These are phyloP conservation scores for Haplographium delicatum DNA, from an alignment of 495 filamentous ascomycete genomes.

Conservation along the genomic window DNA sequence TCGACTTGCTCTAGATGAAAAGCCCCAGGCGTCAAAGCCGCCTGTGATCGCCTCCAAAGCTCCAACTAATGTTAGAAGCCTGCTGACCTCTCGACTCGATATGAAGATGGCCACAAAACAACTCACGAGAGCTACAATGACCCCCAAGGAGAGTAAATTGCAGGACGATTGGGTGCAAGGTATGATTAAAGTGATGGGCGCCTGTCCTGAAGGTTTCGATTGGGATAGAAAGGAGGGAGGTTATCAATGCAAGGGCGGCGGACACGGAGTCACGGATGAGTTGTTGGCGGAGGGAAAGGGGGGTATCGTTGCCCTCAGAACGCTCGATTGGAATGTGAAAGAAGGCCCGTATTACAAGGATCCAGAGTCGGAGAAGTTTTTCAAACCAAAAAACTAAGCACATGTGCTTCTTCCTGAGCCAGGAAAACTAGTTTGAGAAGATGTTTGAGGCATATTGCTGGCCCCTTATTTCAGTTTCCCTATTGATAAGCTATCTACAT, in stretches of 20 bases:
- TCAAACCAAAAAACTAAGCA: no score
- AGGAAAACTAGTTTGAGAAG: no score
- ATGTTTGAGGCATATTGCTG: no score
- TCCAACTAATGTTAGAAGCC: background rate
- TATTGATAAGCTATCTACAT: no score
- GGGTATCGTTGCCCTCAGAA: background rate
- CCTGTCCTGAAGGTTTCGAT: background rate
- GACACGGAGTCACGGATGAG: constrained; percentile 12
- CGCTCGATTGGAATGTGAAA: background rate
- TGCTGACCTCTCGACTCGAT: background rate
- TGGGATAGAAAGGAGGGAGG: background rate
- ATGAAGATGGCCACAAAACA: background rate
- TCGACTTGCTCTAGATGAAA: no score
- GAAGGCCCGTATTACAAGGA: background rate
- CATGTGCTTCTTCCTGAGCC: no score
- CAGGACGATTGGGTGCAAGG: constrained; percentile 8
- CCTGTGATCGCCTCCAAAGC: background rate
- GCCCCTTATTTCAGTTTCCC: no score
- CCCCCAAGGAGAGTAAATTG: background rate
- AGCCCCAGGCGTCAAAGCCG: no score
- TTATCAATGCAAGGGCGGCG: constrained; percentile 7
- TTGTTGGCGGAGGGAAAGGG: constrained; percentile 13
- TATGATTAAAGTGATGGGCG: background rate
- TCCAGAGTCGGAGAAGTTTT: background rate
- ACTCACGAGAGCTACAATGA: background rate